phyloP scores from a whole-genome alignment of 2,329 filamentous ascomycete genomes.

The Elsinoe ampelina region DNA sequence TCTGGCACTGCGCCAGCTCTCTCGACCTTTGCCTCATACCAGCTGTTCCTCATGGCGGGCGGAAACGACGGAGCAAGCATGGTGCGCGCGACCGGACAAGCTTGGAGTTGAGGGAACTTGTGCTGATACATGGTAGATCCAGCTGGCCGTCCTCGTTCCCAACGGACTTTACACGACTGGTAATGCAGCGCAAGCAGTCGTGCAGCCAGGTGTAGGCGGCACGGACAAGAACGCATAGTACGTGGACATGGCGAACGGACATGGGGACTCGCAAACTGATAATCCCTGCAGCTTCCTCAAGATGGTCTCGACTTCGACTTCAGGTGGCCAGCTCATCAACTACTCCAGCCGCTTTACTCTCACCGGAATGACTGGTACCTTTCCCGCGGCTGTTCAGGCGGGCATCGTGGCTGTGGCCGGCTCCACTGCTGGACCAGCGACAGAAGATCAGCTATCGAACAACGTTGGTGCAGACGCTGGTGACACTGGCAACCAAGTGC shows the following conservation, averaged over 20 bases:
- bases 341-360: slow-evolving; percentile 58
- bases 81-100: slow-evolving; percentile 28
- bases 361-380: slow-evolving; percentile 53
- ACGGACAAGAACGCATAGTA: slow-evolving; percentile 49
- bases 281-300: slow-evolving; percentile 44
- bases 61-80: slow-evolving; percentile 43
- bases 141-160: slow-evolving; percentile 18
- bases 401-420: slow-evolving; percentile 30
- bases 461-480: slow-evolving; percentile 17
- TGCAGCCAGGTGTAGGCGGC: slow-evolving; percentile 36
- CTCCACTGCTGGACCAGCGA: slow-evolving; percentile 32
- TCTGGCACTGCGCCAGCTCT: slow-evolving; percentile 42
- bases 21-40: slow-evolving; percentile 44
- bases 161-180: slow-evolving; percentile 31
- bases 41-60: slow-evolving; percentile 52
- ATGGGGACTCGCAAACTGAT: slow-evolving; percentile 10
- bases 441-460: slow-evolving; percentile 25
- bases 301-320: slow-evolving; percentile 47
- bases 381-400: slow-evolving; percentile 34
- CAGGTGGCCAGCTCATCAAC: slow-evolving; percentile 48
- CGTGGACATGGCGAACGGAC: slow-evolving; percentile 19
- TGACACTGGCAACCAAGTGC: slow-evolving; percentile 27
- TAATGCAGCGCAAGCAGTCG: slow-evolving; percentile 35
- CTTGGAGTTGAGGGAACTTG: not conserved
- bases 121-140: not conserved